Evolutionary conservation across 768 basidiomycete genomes (phyloP), one percentile per base, ranked within the genome.

Genomic region (Plicaturopsis crispa): DNA sequence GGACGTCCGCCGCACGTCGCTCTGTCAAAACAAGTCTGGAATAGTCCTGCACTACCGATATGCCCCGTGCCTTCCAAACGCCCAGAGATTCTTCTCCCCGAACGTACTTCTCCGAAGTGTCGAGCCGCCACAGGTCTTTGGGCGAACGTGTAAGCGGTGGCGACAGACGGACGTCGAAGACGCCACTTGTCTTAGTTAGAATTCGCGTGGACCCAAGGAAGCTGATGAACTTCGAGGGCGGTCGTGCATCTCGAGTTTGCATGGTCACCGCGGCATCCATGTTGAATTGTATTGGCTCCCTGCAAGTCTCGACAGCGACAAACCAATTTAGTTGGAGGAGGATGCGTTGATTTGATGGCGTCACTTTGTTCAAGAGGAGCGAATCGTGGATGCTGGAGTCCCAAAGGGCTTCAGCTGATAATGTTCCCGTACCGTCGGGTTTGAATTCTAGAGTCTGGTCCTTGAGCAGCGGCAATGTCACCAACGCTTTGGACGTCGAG

Each of bases 61-160:
- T 72, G 6, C 93, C 89, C 32, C 93, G 74, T 31, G 93, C 80
- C 48, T 79, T 84, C 93, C 94, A 98, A 14, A 69, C 58, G 5
- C 73, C 79, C 20, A 98, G 69, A 3, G 69, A 59, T 50, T 97
- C 93, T 56, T 98, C 93, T 6, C 94, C 94, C 32, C 82, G 74
- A 0, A 99, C 92, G 59, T 93, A 97, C 56, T 91, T 93, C 61
- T 88, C 85, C 20, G 87, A 80, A 1, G 94, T 97, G 62, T 99
- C 91, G 36, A 98, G 67, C 28, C 92, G 69, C 96, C 94, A 97
- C 11, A 99, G 67, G 46, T 97, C 92, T 54, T 79, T 79, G 2
- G 89, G 75, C 1, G 85, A 91, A 31, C 89, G 79, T 14, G 88
- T 90, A 44, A 88, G 63, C 12, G 88, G 84, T 10, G 94, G 92